phyloP scores from a whole-genome alignment of 768 basidiomycete species.

The Trichaptum fuscoviolaceum region DNA sequence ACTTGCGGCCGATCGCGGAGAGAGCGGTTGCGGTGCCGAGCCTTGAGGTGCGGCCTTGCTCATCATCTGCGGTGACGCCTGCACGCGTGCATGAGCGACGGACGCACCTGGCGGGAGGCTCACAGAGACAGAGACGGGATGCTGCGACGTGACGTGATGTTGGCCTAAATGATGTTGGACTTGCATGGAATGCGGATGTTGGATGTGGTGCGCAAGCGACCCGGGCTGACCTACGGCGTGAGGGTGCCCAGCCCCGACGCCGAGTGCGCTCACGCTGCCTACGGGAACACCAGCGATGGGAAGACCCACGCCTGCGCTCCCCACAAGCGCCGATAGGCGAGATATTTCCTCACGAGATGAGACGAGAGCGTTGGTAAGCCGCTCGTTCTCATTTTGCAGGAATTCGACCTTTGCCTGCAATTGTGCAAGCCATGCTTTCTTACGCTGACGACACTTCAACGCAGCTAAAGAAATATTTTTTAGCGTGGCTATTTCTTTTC shows the following conservation, averaged over 20 bases:
- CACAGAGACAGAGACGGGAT: conserved; percentile 1
- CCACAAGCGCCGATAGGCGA: conserved; percentile 50
- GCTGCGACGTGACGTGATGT: background rate
- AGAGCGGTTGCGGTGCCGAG: background rate
- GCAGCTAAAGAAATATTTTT: conserved; percentile 54
- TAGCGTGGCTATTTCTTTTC: background rate
- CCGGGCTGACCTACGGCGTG: background rate
- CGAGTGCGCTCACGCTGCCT: conserved; percentile 2
- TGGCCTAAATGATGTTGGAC: background rate
- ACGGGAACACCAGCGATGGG: background rate
- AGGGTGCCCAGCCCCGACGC: background rate
- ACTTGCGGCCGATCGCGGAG: background rate
- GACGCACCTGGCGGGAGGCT: conserved; percentile 3
- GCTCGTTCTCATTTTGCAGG: conserved; percentile 91
- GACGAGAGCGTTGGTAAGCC: conserved; percentile 80
- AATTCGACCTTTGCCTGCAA: conserved; percentile 93
- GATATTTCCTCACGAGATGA: conserved; percentile 90
- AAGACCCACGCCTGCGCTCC: background rate
- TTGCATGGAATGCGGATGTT: background rate
- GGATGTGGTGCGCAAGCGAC: background rate
- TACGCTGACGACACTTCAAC: conserved; percentile 97
- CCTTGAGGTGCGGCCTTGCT: background rate
- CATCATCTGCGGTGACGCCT: background rate
- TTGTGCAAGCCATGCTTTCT: conserved; percentile 94
- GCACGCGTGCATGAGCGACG: background rate